Base-by-base conservation (phyloP, 768 basidiomycete genomes). In the Thelephora aurantiotincta region DNA sequence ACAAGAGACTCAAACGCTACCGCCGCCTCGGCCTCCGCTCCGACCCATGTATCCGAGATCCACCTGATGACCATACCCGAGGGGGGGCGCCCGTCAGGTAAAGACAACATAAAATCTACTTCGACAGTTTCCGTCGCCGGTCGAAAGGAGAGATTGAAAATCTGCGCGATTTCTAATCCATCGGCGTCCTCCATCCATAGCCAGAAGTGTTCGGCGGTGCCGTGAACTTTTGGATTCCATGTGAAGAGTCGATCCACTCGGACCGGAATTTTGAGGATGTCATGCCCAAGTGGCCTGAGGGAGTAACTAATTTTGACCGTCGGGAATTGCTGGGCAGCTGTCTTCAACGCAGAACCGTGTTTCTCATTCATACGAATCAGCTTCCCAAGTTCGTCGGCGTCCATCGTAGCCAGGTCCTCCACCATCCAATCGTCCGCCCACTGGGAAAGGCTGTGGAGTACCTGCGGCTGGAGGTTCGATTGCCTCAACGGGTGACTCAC, bases 141-240 rank as follows among this genome's bases (percentile, higher is more conserved):
- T 38, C 83, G 80, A 51, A 97, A 75, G 33, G 79, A 55, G 20
- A 93, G 64, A 55, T 84, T 79, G 0, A 79, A 68, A 46, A 84
- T 71, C 58, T 94, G 92, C 11, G 92, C 73, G 56, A 98, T 93
- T 34, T 73, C 73, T n/a, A 73, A 53, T n/a, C 79, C 82, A 33
- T 82, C 74, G 34, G 81, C 71, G 56, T 93, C 90, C 65, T 98
- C 92, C 2, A 96, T 67, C 96, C 96, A 98, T 26, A 99, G 62
- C 82, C 89, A 97, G 65, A 97, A 97, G 1, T 89, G 83, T 61
- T 98, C 90, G 1, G 69, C 67, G 11, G 66, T 68, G 0, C 83
- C 85, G 55, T 96, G 92, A 2, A 81, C 55, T 60, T 76, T 84
- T 20, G 66, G 55, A 54, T 70, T 83, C 94, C 96, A 98, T 12